Evolutionary conservation across 2,329 filamentous ascomycete species (phyloP), one percentile per base, ranked within the genome.

Genomic region (Fragosphaeria purpurea): DNA sequence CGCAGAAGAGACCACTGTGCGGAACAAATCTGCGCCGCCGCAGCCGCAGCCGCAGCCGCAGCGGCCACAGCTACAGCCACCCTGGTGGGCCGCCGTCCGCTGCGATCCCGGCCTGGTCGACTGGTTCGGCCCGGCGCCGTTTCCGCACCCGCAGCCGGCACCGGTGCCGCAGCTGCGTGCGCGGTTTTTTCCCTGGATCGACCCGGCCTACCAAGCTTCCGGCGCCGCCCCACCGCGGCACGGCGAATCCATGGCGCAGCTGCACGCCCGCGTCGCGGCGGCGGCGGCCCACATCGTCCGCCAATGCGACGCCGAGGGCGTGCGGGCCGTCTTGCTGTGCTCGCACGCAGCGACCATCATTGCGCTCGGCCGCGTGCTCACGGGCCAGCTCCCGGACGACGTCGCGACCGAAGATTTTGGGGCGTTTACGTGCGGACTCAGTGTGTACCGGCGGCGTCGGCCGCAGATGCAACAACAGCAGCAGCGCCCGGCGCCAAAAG

Each of bases 291-390:
- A 75, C 44, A 80, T 96, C 57, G 84, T 96, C 57, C 73, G 76
- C 33, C 76, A 80, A 48, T 82, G 87, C 53, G 89, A 96, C 62
- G 65, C 67, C n/a, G 75, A 85, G 46, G 79, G 81, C n/a, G 72
- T 77, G 40, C 80, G 78, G 59, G 77, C 86, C 0, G 74, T 95
- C 31, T 67, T 96, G 41, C 74, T 98, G 40, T 95, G 88, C 67
- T 85, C 87, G 1, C 93, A 98, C 70, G 93, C 93, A 1, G 93
- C 93, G 4, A 81, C 84, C 9, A 78, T 97, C 60, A 96, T 98
- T 63, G 85, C 86, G 7, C 78, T 93, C 57, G 91, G 91, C 1
- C 77, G 93, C 41, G 82, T 81, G 1, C 70, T 98, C 59, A 96
- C 90, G 2, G 89, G 88, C 0, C 60, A 67, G 22, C 82, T 91